Evolutionary conservation across 352 stramenopile species (phyloP).

Genomic region (Phytopythium mirpurense): DNA sequence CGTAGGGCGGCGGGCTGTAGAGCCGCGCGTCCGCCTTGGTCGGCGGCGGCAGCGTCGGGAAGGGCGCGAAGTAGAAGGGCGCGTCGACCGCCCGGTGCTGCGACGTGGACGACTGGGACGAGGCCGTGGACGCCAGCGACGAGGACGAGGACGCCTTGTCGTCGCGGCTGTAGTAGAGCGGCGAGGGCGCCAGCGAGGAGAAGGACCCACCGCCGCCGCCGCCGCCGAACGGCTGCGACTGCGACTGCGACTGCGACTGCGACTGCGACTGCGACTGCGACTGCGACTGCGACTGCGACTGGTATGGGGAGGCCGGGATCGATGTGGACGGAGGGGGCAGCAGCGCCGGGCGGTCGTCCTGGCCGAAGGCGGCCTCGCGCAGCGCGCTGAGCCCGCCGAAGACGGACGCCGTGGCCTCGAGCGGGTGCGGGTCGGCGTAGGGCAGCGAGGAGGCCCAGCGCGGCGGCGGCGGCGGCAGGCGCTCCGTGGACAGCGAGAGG

Average conservation of each 20-base stretch:
- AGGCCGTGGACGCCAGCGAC: constrained; percentile 5
- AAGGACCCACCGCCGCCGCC: too few relatives aligned
- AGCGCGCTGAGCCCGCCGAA: constrained; percentile 9
- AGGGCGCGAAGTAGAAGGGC: constrained; percentile 16
- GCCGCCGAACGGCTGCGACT: too few relatives aligned
- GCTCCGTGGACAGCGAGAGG: background rate
- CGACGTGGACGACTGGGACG: too few relatives aligned
- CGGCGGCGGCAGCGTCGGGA: constrained; percentile 13
- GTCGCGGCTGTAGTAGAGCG: constrained; percentile 14
- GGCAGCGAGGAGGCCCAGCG: constrained; percentile 3
- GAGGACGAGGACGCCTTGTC: constrained; percentile 11
- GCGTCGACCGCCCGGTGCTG: constrained; percentile 7
- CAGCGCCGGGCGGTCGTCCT: constrained; percentile 4
- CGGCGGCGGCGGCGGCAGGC: constrained; percentile 1
- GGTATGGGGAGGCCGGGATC: background rate
- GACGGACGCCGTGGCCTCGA: constrained; percentile 4
- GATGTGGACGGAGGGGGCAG: background rate
- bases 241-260: too few relatives aligned
- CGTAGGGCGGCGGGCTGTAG: background rate
- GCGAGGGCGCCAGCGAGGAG: constrained; percentile 3
- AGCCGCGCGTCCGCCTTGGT: constrained; percentile 11
- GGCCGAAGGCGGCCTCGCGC: constrained; percentile 7
- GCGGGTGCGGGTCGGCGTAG: background rate
- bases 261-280: too few relatives aligned
- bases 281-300: constrained; percentile 12